Evolutionary conservation across 2,329 filamentous ascomycete genomes (phyloP), one percentile per base, ranked within the genome.

Genomic region (Fusarium sp.): DNA sequence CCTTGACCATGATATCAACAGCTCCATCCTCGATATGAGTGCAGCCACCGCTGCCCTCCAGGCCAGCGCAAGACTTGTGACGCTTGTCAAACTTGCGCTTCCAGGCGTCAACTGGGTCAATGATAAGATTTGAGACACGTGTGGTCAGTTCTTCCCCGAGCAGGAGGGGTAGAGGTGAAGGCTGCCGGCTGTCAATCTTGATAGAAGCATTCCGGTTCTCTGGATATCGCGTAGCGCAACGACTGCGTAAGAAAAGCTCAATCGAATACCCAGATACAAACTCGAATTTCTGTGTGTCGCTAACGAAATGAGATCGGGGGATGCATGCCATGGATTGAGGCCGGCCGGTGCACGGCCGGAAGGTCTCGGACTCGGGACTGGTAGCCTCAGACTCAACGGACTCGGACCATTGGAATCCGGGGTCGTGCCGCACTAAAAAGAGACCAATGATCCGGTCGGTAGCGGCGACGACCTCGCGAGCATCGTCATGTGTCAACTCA

Each of bases 401-500:
- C 24, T 84, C 80, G 30, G 83, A 80, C 86, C 86, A 88, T 45
- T 79, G 79, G 72, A 88, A 89, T 26, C 79, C 80, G n/a, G 82
- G 78, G 76, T 89, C 87, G 68, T 89, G 86, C 41, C 82, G 82
- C 50, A 83, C 81, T 20, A 89, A 75, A 68, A 88, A 89, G 14
- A 87, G 79, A 20, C 85, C 86, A 65, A 89, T 75, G 73, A 87
- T 86, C 60, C 84, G 81, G 73, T 89, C 86, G 16, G 82, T 84
- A n/a, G 85, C 83, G 31, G 85, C 78, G 50, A 86, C 81, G 50
- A 88, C 78, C 42, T 88, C 85, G 65, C 82, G 82, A n/a, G 85
- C 83, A 33, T 81, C 78, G 15, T 83, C 81, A 42, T 81, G 79
- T n/a, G 83, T 84, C 55, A 88, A 66, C 35, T 82, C 78, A 28